Evolutionary conservation across 306 rosid genomes (phyloP).

Genomic region (Quercus aquifolioides): DNA sequence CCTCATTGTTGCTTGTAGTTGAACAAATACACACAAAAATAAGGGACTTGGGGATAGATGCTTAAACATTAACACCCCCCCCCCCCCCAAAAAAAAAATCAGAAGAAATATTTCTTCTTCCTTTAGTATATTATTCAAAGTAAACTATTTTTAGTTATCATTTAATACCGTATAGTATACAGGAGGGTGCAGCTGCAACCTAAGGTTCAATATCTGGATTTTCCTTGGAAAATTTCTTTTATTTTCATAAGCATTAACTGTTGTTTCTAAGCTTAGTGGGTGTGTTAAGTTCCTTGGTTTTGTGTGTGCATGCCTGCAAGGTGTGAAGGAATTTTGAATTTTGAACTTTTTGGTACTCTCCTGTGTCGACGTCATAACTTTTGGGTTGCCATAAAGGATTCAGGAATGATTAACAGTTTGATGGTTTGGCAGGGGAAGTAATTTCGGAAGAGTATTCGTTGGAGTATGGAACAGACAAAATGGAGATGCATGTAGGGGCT

Average conservation of each 20-base stretch:
- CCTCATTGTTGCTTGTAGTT: background rate
- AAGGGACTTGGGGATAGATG: background rate
- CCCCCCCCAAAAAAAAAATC: background rate
- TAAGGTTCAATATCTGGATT: background rate
- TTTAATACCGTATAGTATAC: background rate
- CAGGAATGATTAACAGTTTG: slow-evolving; percentile 4
- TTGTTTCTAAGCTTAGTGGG: background rate
- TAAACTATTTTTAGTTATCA: background rate
- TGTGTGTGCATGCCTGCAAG: background rate
- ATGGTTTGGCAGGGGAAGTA: slow-evolving; percentile 66
- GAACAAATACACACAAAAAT: background rate
- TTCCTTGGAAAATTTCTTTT: background rate
- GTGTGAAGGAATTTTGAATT: background rate
- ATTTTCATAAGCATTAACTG: background rate
- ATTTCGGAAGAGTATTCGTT: slow-evolving; percentile 95
- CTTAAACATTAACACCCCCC: background rate
- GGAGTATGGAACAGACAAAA: slow-evolving; percentile 93
- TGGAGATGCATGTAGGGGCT: slow-evolving; percentile 99
- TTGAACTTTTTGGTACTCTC: background rate
- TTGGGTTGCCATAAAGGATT: background rate
- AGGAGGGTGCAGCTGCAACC: background rate
- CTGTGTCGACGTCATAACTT: background rate
- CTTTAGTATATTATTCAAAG: background rate
- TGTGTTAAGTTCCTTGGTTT: background rate
- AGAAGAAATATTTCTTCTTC: background rate